Conservation (phyloP, 352 stramenopile species). For the Pilasporangium apinafurcum region DNA sequence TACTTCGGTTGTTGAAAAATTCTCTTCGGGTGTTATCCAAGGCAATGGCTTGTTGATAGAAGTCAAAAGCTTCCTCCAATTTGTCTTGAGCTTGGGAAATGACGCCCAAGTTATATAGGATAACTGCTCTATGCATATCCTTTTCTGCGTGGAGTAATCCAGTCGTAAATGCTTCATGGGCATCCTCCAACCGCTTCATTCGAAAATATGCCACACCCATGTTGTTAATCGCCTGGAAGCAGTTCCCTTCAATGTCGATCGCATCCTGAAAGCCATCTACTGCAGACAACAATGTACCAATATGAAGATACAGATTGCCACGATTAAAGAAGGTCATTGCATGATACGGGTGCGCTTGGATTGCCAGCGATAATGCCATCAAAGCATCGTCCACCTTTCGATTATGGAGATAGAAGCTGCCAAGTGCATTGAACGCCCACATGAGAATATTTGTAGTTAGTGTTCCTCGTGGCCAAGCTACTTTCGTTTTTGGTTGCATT, state of each 20-base stretch:
- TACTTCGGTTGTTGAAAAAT: constrained; percentile 56
- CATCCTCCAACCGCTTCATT: constrained; percentile 37
- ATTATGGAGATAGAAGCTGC: constrained; percentile 16
- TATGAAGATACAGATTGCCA: constrained; percentile 40
- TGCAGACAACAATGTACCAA: constrained; percentile 24
- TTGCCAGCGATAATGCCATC: constrained; percentile 41
- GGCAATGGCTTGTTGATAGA: constrained; percentile 44
- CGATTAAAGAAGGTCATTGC: constrained; percentile 44
- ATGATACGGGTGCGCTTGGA: constrained; percentile 29
- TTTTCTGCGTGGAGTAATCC: constrained; percentile 22
- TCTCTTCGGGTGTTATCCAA: constrained; percentile 25
- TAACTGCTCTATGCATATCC: constrained; percentile 16
- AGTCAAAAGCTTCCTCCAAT: constrained; percentile 33
- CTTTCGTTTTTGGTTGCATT: constrained; percentile 7
- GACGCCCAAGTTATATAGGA: constrained; percentile 46
- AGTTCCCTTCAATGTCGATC: constrained; percentile 29
- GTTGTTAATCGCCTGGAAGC: constrained; percentile 37
- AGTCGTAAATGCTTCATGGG: constrained; percentile 27
- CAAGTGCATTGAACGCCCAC: constrained; percentile 48
- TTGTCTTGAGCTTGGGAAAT: constrained; percentile 29
- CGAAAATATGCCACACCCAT: constrained; percentile 36
- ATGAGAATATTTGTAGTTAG: constrained; percentile 31
- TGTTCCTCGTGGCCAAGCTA: constrained; percentile 31
- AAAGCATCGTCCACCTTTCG: constrained; percentile 38
- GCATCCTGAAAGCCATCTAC: constrained; percentile 41